Conservation (phyloP, 2,329 filamentous ascomycete species). For the Beauveria caledonica region DNA sequence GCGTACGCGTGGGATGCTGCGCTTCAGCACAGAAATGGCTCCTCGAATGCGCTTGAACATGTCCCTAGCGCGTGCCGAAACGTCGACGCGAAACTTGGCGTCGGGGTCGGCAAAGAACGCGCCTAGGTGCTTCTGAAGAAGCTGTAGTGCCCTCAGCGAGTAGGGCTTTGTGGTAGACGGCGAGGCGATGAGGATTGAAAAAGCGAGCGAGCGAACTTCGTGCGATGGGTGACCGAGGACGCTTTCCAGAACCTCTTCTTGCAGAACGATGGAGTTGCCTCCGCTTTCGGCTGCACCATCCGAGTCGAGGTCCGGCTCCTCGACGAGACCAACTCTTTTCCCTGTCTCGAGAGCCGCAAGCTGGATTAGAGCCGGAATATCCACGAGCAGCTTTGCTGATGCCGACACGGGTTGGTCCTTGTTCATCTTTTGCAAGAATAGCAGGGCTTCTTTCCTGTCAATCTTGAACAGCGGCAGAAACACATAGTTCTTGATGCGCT, state of each 20-base stretch:
- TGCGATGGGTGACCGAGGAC: conserved; percentile 50
- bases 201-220: conserved; percentile 66
- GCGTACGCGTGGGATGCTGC: conserved; percentile 30
- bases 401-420: conserved; percentile 38
- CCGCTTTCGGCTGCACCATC: conserved; percentile 15
- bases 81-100: conserved; percentile 75
- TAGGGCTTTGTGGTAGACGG: conserved; percentile 68
- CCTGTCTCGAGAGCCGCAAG: conserved; percentile 62
- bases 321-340: conserved; percentile 61
- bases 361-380: conserved; percentile 50
- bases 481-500: conserved; percentile 56
- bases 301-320: conserved; percentile 44
- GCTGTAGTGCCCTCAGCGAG: conserved; percentile 49
- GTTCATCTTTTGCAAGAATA: conserved; percentile 52
- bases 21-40: conserved; percentile 49
- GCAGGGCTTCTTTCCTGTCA: conserved; percentile 43
- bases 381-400: conserved; percentile 36
- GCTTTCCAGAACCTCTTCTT: conserved; percentile 38
- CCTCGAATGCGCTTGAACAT: conserved; percentile 70
- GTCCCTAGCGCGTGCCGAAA: conserved; percentile 64
- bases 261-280: conserved; percentile 25
- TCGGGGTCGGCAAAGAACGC: conserved; percentile 77
- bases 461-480: conserved; percentile 54
- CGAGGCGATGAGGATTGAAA: conserved; percentile 72
- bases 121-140: conserved; percentile 57